phyloP scores from a whole-genome alignment of 1,284 basidiomycete species.

The Sporisorium scitamineum region DNA sequence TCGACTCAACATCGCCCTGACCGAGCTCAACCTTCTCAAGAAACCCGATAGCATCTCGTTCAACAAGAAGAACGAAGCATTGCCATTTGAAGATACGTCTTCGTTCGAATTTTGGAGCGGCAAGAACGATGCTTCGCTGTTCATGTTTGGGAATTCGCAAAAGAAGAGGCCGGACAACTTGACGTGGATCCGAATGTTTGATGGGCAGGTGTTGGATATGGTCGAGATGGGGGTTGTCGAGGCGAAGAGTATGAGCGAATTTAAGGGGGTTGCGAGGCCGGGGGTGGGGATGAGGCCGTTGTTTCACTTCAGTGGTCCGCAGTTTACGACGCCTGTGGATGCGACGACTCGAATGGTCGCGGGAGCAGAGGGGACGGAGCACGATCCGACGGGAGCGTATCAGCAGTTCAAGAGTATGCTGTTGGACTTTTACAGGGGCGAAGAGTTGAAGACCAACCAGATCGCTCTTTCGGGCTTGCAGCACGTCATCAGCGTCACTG shows the following conservation, averaged over 20 bases:
- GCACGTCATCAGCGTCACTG: constrained; percentile 79
- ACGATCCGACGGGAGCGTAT: constrained; percentile 56
- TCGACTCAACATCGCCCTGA: constrained; percentile 82
- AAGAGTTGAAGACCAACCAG: constrained; percentile 78
- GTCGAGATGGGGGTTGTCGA: constrained; percentile 89
- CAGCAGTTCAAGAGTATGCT: constrained; percentile 84
- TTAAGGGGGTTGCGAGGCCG: constrained; percentile 91
- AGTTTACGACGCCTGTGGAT: constrained; percentile 70
- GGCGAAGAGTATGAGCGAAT: constrained; percentile 81
- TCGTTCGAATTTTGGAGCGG: constrained; percentile 91
- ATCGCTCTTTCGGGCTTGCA: constrained; percentile 86
- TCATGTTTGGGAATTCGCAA: constrained; percentile 88
- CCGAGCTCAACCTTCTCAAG: constrained; percentile 74
- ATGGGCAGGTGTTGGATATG: constrained; percentile 90
- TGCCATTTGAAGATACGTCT: constrained; percentile 84
- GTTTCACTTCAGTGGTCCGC: constrained; percentile 88
- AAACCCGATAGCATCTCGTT: constrained; percentile 82
- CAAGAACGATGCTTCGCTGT: constrained; percentile 95
- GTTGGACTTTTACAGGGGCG: constrained; percentile 85
- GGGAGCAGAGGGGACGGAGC: constrained; percentile 40
- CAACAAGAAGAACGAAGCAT: constrained; percentile 91
- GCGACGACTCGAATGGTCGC: constrained; percentile 36
- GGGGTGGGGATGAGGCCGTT: constrained; percentile 91
- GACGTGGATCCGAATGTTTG: constrained; percentile 87
- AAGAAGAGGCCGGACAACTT: constrained; percentile 95